A percentile compares a stretch with the other conserved stretches of the same genome.
These are phyloP conservation scores for Tricholoma bakamatsutake DNA, from an alignment of 768 basidiomycete species.

Conservation along the genomic window DNA sequence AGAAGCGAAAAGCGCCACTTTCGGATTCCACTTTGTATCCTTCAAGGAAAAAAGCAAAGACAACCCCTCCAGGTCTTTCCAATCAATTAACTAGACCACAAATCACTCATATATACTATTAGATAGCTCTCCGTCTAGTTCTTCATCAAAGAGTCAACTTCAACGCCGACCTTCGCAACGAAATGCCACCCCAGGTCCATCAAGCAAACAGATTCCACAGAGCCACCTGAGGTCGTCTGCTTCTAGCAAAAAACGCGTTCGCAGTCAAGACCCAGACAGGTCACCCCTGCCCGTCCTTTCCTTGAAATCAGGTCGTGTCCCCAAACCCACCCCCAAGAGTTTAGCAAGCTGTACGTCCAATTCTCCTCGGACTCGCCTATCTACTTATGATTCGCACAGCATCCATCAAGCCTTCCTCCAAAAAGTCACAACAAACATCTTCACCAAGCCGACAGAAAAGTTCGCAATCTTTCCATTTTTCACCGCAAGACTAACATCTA, in stretches of 20 bases:
- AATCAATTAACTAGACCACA: not conserved
- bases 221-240: not conserved
- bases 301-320: conserved; percentile 1
- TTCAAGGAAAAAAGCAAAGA: not conserved
- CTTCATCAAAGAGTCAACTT: not conserved
- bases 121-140: not conserved
- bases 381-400: not conserved
- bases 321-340: not conserved
- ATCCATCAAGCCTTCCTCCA: not conserved
- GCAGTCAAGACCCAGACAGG: not conserved
- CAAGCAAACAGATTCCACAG: not conserved
- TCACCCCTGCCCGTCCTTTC: conserved; percentile 1
- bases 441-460: not conserved
- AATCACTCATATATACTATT: not conserved
- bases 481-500: not conserved
- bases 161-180: not conserved
- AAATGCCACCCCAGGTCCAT: conserved; percentile 4
- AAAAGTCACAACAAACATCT: not conserved
- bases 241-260: not conserved
- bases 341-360: not conserved
- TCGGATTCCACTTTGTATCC: not conserved
- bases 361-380: not conserved
- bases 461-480: not conserved
- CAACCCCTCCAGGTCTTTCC: not conserved
- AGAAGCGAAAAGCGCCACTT: not conserved